Conservation (phyloP, 352 stramenopile species). For the Phytopythium helicoides region DNA sequence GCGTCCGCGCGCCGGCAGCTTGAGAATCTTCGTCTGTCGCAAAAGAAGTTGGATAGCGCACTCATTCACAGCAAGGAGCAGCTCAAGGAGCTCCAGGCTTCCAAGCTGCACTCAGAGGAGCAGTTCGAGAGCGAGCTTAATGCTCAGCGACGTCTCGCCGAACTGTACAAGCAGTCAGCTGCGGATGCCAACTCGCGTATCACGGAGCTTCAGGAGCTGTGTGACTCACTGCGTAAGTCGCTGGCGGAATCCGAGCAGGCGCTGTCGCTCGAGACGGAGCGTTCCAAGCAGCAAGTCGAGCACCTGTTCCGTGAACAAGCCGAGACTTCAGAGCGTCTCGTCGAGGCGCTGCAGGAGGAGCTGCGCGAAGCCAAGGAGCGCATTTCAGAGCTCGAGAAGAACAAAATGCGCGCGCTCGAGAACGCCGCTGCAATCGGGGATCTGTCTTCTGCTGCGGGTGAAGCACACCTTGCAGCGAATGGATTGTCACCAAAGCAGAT, state of each 20-base stretch:
- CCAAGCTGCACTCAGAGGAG: conserved; percentile 61
- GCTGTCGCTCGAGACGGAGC: conserved; percentile 57
- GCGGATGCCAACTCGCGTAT: conserved; percentile 52
- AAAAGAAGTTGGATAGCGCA: conserved; percentile 63
- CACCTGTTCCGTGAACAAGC: conserved; percentile 74
- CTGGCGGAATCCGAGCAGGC: conserved; percentile 62
- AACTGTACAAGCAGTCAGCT: conserved; percentile 72
- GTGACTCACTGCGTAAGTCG: conserved; percentile 53
- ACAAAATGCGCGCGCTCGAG: conserved; percentile 53
- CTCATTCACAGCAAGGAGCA: conserved; percentile 65
- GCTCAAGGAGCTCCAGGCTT: conserved; percentile 64
- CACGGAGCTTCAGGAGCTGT: conserved; percentile 50
- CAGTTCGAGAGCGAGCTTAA: conserved; percentile 64
- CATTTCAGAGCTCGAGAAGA: conserved; percentile 60
- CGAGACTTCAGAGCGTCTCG: conserved; percentile 47
- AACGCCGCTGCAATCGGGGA: conserved; percentile 51
- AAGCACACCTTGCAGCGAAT: conserved; percentile 62
- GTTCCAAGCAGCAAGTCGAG: conserved; percentile 64
- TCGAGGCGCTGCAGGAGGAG: conserved; percentile 54
- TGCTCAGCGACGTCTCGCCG: conserved; percentile 61
- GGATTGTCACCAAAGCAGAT: conserved; percentile 87
- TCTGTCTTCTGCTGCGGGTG: conserved; percentile 55
- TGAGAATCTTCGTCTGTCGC: conserved; percentile 50
- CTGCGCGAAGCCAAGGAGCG: conserved; percentile 49
- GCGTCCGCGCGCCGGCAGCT: conserved; percentile 49